These are phyloP conservation scores for Candida loeiensis DNA, from an alignment of 805 yeast genomes.

Conservation along the genomic window DNA sequence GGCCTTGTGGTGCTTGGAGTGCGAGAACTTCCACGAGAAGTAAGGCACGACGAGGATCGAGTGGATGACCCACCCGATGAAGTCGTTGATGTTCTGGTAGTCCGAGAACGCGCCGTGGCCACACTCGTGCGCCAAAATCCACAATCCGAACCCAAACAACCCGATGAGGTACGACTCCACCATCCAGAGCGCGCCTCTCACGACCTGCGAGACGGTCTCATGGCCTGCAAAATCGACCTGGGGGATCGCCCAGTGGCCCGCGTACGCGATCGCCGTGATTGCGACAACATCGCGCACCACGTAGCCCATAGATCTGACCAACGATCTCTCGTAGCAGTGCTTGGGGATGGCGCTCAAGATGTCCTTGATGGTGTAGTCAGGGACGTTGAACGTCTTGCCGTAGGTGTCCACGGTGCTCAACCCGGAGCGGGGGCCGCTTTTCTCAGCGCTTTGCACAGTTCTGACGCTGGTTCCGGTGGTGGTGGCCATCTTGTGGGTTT, in stretches of 20 bases:
- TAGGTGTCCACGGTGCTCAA: constrained; percentile 48
- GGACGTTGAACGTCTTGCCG: constrained; percentile 55
- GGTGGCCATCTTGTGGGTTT: constrained; percentile 1
- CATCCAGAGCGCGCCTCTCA: constrained; percentile 59
- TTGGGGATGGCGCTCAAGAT: constrained; percentile 56
- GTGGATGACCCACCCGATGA: constrained; percentile 59
- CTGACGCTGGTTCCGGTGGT: constrained; percentile 6
- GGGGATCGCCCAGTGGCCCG: constrained; percentile 42
- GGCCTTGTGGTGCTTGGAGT: constrained; percentile 60
- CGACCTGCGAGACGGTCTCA: constrained; percentile 15
- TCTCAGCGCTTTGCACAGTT: constrained; percentile 4
- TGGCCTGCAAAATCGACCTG: constrained; percentile 18
- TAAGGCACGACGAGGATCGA: constrained; percentile 57
- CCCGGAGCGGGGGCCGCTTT: constrained; percentile 16
- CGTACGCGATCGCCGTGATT: constrained; percentile 40
- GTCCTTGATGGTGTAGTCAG: constrained; percentile 60
- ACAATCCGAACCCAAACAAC: constrained; percentile 53
- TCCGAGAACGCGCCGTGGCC: constrained; percentile 63
- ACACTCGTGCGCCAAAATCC: constrained; percentile 65
- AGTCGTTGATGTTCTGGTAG: constrained; percentile 49
- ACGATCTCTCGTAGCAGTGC: constrained; percentile 56
- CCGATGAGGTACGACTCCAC: constrained; percentile 50
- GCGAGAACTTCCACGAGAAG: constrained; percentile 61
- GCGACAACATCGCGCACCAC: constrained; percentile 51
- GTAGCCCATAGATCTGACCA: constrained; percentile 46